Conservation (phyloP, 805 yeast species). For the Sugiyamaella floridensis region DNA sequence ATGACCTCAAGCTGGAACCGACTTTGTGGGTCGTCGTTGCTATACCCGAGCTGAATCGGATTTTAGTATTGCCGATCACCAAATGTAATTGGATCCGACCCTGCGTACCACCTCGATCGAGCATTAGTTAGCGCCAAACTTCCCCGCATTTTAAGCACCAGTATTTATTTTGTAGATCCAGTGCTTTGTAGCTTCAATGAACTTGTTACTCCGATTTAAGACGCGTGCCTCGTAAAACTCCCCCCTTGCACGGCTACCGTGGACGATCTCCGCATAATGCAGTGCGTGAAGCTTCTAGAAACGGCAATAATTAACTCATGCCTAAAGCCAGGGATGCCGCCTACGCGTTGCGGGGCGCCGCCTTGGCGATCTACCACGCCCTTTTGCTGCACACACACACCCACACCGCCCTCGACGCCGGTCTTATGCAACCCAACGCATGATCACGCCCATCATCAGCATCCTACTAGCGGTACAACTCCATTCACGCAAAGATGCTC, state of each 20-base stretch:
- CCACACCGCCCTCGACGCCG: background rate
- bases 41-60: too few relatives aligned
- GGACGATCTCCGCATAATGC: background rate
- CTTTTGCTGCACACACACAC: background rate
- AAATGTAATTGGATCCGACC: background rate
- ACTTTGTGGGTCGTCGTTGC: too few relatives aligned
- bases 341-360: background rate
- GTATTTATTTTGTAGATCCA: background rate
- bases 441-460: background rate
- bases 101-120: background rate
- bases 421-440: background rate
- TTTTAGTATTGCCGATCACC: too few relatives aligned
- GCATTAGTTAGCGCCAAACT: background rate
- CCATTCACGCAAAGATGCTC: constrained; percentile 36
- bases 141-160: background rate
- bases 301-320: background rate
- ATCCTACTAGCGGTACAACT: background rate
- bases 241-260: background rate
- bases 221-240: background rate
- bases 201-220: background rate
- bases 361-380: background rate
- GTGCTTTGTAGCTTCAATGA: too few relatives aligned
- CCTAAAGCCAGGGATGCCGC: background rate
- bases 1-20: too few relatives aligned
- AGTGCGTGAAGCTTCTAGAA: background rate